Base-by-base conservation (phyloP, 495 filamentous ascomycete species). In the Daldinia vernicosa region DNA sequence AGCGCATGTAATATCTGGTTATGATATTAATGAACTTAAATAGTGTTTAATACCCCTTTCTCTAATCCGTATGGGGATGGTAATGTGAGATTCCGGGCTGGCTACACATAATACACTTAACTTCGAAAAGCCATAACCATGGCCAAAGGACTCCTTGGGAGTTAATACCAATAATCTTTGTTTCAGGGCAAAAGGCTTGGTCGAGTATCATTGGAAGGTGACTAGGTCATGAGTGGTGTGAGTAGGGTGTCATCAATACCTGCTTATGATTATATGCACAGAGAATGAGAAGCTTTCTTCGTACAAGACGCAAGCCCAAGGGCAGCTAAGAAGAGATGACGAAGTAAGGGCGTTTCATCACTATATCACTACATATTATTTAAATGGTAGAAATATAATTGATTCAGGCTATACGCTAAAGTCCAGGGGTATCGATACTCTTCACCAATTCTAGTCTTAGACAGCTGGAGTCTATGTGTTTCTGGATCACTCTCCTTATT, bases 241-340 rank as follows among this genome's bases (percentile, higher is more conserved):
- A n/a, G n/a, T n/a, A n/a, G n/a, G n/a, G n/a, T n/a, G n/a, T n/a
- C n/a, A n/a, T n/a, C n/a, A n/a, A n/a, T n/a, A n/a, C n/a, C n/a
- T n/a, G n/a, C n/a, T n/a, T n/a, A n/a, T n/a, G n/a, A n/a, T n/a
- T n/a, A n/a, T n/a, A n/a, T n/a, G n/a, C n/a, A n/a, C n/a, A n/a
- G n/a, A n/a, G n/a, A n/a, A n/a, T 47, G 27, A 2, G 19, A 62
- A 55, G 60, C 55, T 67, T 67, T 45, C 60, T 17, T 17, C 28
- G 24, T 11, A 37, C 30, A 65, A 60, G 55, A 68, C 7, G 53
- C 45, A 37, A 64, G 50, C 45, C 64, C 60, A 68, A 64, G 55
- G 35, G 50, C 68, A 17, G 54, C 59, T 27, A 26, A 40, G 26
- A 53, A 39, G 51, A 32, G 45, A 24, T 8, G 12, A 53, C 19